These are phyloP conservation scores for Aureobasidium sp. DNA, from an alignment of 2,329 filamentous ascomycete genomes.

Conservation along the genomic window DNA sequence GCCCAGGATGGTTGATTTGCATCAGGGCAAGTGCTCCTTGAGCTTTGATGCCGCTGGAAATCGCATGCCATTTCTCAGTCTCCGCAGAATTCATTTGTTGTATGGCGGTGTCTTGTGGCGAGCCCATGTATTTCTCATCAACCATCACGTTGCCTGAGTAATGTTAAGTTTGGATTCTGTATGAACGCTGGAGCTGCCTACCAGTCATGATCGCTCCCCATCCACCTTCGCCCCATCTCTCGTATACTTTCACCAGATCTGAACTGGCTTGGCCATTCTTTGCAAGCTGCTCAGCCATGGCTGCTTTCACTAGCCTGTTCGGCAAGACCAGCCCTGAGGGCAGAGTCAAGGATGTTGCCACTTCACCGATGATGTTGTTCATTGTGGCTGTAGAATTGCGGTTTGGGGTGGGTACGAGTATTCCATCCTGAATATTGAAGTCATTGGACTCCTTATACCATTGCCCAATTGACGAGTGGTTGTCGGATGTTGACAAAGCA, in stretches of 20 bases:
- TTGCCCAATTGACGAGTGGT: neutral
- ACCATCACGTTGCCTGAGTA: conserved; percentile 45
- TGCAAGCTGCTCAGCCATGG: conserved; percentile 34
- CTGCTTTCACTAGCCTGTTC: conserved; percentile 33
- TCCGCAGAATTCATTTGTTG: conserved; percentile 40
- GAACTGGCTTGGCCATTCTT: conserved; percentile 25
- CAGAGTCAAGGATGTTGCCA: conserved; percentile 19
- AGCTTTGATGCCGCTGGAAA: conserved; percentile 7
- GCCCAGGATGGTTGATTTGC: conserved; percentile 55
- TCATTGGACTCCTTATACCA: neutral
- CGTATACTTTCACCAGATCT: conserved; percentile 16
- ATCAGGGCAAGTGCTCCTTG: conserved; percentile 43
- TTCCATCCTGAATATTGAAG: too few species aligned
- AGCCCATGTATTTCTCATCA: conserved; percentile 18
- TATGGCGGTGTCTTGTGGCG: conserved; percentile 38
- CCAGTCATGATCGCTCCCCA: conserved; percentile 60
- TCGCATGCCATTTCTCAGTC: conserved; percentile 28
- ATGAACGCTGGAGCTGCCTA: conserved; percentile 25
- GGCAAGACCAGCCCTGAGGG: conserved; percentile 36
- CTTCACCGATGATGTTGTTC: neutral
- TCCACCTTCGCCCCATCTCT: conserved; percentile 49
- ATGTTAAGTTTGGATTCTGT: conserved; percentile 26
- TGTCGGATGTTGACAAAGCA: neutral
- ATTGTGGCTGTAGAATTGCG: neutral
- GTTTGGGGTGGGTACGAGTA: neutral